Evolutionary conservation across 2,329 filamentous ascomycete species (phyloP).

Genomic region (Acrodontium crateriforme): DNA sequence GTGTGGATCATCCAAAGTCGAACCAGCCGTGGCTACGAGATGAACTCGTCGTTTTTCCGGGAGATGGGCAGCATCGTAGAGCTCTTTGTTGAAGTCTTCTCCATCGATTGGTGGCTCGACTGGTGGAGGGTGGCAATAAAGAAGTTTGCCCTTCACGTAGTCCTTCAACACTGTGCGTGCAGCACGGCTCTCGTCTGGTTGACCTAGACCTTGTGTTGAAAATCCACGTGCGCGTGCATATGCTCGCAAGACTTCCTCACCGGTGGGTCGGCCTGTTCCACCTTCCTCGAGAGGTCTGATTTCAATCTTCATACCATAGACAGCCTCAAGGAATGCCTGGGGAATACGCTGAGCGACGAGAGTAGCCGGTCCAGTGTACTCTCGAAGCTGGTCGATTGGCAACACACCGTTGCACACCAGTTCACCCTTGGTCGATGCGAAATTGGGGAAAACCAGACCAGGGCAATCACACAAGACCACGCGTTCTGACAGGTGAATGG

Average conservation of each 20-base stretch:
- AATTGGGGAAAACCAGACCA: constrained; percentile 96
- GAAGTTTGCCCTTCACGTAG: constrained; percentile 89
- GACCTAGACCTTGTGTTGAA: constrained; percentile 67
- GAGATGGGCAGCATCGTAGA: constrained; percentile 72
- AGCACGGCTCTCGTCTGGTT: constrained; percentile 85
- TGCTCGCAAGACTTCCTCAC: constrained; percentile 68
- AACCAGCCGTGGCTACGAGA: constrained; percentile 36
- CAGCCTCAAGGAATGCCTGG: constrained; percentile 72
- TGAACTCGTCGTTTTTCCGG: constrained; percentile 65
- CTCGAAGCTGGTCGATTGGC: constrained; percentile 89
- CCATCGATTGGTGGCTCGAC: constrained; percentile 50
- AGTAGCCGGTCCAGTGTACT: constrained; percentile 75
- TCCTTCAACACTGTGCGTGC: constrained; percentile 86
- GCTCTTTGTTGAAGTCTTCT: constrained; percentile 69
- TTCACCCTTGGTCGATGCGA: constrained; percentile 90
- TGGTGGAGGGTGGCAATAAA: constrained; percentile 83
- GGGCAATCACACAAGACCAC: constrained; percentile 95
- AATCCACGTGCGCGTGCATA: constrained; percentile 87
- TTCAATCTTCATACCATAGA: constrained; percentile 84
- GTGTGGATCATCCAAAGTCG: constrained; percentile 37
- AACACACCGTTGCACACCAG: constrained; percentile 89
- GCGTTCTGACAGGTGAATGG: constrained; percentile 78
- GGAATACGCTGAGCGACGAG: constrained; percentile 79
- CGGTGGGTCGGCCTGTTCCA: constrained; percentile 73
- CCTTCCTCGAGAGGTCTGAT: constrained; percentile 78